Evolutionary conservation across 176 grass and related monocot species (phyloP), one percentile per base, ranked within the genome.

Genomic region (Oryza meridionalis): DNA sequence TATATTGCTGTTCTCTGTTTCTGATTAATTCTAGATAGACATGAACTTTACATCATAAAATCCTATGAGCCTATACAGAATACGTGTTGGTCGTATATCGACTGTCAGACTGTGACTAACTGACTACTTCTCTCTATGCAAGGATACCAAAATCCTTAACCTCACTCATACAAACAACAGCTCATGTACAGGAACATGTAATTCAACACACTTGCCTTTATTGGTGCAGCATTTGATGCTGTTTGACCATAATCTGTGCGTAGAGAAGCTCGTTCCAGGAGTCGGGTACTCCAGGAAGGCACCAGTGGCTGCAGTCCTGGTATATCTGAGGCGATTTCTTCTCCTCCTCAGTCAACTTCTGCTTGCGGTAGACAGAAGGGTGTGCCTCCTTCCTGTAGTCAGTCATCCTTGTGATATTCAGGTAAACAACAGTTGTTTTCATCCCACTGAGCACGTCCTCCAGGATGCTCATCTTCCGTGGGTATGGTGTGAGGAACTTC

Each of bases 261-360:
- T 94, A 99, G 42, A 99, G 70, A 85, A 99, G 83, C 84, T 99
- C 91, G 27, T 98, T 98, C 96, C 96, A 98, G 31, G 96, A 90
- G 77, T 98, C 96, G 0, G 96, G 96, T 11, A 98, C 91, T 35
- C 96, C 93, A 11, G 96, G 96, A 65, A 98, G 92, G 87, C 96
- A 98, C 96, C 96, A 98, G 82, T 98, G 93, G 81, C 96, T 98
- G 78, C 96, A 98, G 81, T 98, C 96, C 85, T 98, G 96, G 42
- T 84, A 88, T 6, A 31, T 26, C 63, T 84, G 85, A 17, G 88
- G 81, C 5, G 85, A 84, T 72, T 92, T 92, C 65, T 14, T 79
- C 69, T 82, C 91, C 53, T 87, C 77, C 40, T 85, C 83, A 0
- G 80, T 92, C 81, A 89, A 13, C 42, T 90, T 82, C 43, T 92